A percentile compares a stretch with the other conserved stretches of the same genome.
Evolutionary conservation across 2,329 filamentous ascomycete species (phyloP).

Genomic region (Zasmidium cellare): DNA sequence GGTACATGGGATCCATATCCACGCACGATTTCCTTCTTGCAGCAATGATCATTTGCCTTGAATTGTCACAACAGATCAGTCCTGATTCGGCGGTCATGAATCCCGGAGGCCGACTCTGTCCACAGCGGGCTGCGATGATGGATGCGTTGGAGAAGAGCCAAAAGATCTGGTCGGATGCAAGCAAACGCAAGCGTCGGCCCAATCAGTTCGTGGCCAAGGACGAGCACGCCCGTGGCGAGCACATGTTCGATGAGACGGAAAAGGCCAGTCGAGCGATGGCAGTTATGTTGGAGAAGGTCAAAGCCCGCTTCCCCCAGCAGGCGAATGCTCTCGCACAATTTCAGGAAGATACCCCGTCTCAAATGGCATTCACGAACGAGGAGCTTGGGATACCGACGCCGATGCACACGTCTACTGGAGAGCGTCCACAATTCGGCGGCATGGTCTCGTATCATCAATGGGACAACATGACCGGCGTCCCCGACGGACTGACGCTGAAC

Average conservation of each 20-base stretch:
- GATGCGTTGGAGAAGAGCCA: constrained; percentile 34
- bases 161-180: constrained; percentile 30
- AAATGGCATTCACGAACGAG: neutral
- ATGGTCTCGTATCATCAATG: constrained; percentile 18
- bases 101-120: constrained; percentile 22
- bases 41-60: constrained; percentile 51
- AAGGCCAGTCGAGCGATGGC: constrained; percentile 34
- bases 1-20: constrained; percentile 48
- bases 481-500: constrained; percentile 5
- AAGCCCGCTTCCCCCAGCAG: constrained; percentile 22
- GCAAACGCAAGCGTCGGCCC: constrained; percentile 9
- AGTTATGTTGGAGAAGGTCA: constrained; percentile 34
- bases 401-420: neutral
- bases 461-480: constrained; percentile 13
- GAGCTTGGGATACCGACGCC: constrained; percentile 4
- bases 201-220: constrained; percentile 13
- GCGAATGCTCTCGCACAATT: constrained; percentile 11
- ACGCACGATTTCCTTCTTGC: constrained; percentile 52
- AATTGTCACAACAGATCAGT: constrained; percentile 37
- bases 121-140: constrained; percentile 29
- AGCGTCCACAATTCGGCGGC: constrained; percentile 9
- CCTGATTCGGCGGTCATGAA: constrained; percentile 11
- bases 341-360: neutral
- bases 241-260: constrained; percentile 32
- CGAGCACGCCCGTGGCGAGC: constrained; percentile 14